Evolutionary conservation across 176 grass and related monocot species (phyloP), one percentile per base, ranked within the genome.

Genomic region (Alloteropsis semialata): DNA sequence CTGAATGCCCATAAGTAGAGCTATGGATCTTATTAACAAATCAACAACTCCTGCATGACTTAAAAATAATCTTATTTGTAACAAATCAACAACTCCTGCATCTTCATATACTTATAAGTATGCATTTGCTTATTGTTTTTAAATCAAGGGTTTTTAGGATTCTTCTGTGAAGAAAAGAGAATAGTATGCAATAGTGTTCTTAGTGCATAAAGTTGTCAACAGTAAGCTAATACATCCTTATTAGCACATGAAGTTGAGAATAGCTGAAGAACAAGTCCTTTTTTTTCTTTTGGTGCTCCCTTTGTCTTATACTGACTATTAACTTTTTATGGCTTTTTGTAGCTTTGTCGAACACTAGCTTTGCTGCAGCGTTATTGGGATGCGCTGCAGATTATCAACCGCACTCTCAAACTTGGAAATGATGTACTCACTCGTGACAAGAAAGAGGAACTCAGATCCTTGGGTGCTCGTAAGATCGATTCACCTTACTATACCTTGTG

Each of bases 301-400:
- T 68, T 56, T 41, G 9, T 64, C 45, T 33, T 64, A 22, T 46
- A 29, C 32, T n/a, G 34, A 58, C 13, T 62, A 54, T 61, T 72
- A 65, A 82, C 22, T 38, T 27, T 49, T 32, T 84, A 34, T 74
- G 16, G 7, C 51, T 50, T 67, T 46, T 76, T 83, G 69, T 80
- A 96, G 93, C 92, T 98, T 73, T 98, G 92, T 76, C 84, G 77
- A 86, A 88, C 96, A 70, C 84, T 98, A 81, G 84, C 93, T 70
- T 83, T 88, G 38, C 82, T 98, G 65, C 91, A 86, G 34, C 87
- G 87, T 72, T 92, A 92, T 83, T 90, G 75, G 77, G 96, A 98
- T 69, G 90, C 92, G 69, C 67, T 95, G 57, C 90, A 98, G 86
- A 85, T 98, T 60, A 90, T 98, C 63, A 98, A 95, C 65, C 83